Base-by-base conservation (phyloP, 2,329 filamentous ascomycete genomes). In the Madurella fahalii region DNA sequence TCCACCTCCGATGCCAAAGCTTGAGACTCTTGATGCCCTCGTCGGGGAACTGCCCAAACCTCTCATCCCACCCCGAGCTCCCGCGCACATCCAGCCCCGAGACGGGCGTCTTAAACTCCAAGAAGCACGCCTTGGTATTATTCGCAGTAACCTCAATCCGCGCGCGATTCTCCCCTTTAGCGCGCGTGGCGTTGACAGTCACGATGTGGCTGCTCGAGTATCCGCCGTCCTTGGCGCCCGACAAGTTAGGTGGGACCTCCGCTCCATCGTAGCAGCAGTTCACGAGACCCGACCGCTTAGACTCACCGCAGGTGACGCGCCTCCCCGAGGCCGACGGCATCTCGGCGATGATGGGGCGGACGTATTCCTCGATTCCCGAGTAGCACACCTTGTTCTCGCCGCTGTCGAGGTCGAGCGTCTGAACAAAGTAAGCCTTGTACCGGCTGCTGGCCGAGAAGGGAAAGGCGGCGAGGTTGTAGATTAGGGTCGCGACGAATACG, bases 391-490 rank as follows among this genome's bases (percentile, higher is more conserved):
- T 76, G 61, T 90, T 90, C 13, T 78, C 73, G n/a, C 85, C 85
- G 4, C 78, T 82, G 61, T 89, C 87, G 9, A 96, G 79, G 61
- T 96, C 82, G 46, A 96, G 76, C 9, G 82, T 81, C 68, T 99
- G 92, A 47, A 89, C 76, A 69, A 97, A 96, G 70, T 85, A 95
- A 46, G 93, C 78, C 71, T 97, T 97, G 69, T 95, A 83, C 39
- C 90, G 82, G 67, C 85, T 88, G 56, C 84, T 79, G 18, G 81
- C 74, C 0, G 90, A 94, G 71, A 97, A 97, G 0, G 94, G 94
- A 69, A 96, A 96, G 1, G 89, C 89, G 2, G 82, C 73, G 4
- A 96, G 80, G 66, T 95, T 95, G 75, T 96, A 97, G 53, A 92
- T 80, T 30, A 95, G 73, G 1, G 90, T 95, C 31, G 79, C 89